Evolutionary conservation across 352 stramenopile genomes (phyloP), one percentile per base, ranked within the genome.

Genomic region (Phytopythium mirpurense): DNA sequence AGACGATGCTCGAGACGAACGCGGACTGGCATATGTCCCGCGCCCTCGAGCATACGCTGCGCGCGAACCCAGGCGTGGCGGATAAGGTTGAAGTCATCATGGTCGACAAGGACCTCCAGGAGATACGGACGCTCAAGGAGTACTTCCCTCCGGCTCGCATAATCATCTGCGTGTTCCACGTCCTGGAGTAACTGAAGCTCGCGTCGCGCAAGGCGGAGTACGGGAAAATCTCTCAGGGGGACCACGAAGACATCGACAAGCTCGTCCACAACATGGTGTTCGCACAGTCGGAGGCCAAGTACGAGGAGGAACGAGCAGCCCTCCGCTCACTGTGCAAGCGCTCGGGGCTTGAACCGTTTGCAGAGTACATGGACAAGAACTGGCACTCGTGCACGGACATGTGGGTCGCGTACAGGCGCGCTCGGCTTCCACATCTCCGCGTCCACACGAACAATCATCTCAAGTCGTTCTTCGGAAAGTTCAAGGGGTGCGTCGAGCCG

Each of bases 361-460:
- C 29, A 24, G 41, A 52, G 0, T 76, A 70, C 53, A 55, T 72
- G 5, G 29, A 55, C 1, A 15, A 27, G 19, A 76, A 72, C 21
- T 72, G 63, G 63, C 12, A 65, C 44, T 8, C 35, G 0, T 52
- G 51, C n/a, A 19, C 55, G 15, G 62, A 68, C 8, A 50, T 56
- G 41, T 78, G 62, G 60, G 62, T 65, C n/a, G 36, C 63, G 19
- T 57, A 54, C 19, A 12, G 7, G 0, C 48, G 65, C 6, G 19
- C 51, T 0, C 54, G 68, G 1, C 46, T 72, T 0, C 49, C 51
- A 0, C 53, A 70, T 43, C 67, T 67, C n/a, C 56, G 50, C 3
- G 68, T 65, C 7, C 46, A 71, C 41, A 72, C 61, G 0, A 74
- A 78, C 37, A 78, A 72, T 29, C 43, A 38, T 0, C 37, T 72